Conservation (phyloP, 768 basidiomycete genomes). For the Tricholoma hemisulphureum region DNA sequence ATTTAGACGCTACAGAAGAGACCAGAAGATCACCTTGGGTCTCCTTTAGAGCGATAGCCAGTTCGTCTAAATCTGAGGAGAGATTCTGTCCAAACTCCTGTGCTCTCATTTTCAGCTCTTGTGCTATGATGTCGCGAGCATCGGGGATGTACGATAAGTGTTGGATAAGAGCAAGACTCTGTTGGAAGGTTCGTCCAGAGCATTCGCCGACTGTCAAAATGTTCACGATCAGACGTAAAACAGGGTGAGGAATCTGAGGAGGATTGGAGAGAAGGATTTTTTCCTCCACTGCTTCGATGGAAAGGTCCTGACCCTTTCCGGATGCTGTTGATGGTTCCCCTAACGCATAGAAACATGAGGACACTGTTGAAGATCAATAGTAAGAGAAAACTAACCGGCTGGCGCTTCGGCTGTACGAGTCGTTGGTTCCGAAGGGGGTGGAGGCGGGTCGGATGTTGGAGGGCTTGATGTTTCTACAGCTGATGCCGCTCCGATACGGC, state of each 20-base stretch:
- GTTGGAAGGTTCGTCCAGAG: conserved; percentile 92
- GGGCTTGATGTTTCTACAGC: neutral
- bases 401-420: neutral
- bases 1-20: conserved; percentile 77
- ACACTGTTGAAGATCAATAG: neutral
- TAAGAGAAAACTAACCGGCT: neutral
- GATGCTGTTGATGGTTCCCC: conserved; percentile 9
- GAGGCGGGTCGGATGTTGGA: neutral
- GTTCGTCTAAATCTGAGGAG: conserved; percentile 72
- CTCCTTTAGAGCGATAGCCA: conserved; percentile 60
- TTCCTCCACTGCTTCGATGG: conserved; percentile 42
- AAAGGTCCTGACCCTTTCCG: conserved; percentile 21
- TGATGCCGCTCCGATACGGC: conserved; percentile 5
- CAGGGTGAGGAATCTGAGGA: conserved; percentile 80
- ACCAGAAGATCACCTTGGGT: conserved; percentile 55
- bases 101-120: conserved; percentile 82
- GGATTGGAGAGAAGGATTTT: conserved; percentile 62
- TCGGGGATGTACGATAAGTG: conserved; percentile 87
- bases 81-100: conserved; percentile 84
- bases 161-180: conserved; percentile 88
- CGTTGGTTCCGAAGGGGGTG: neutral
- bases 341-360: conserved; percentile 2
- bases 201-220: conserved; percentile 98
- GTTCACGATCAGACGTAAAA: conserved; percentile 92
- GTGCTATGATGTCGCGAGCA: conserved; percentile 83